Evolutionary conservation across 257 asterid species (phyloP).

Genomic region (Solanum tacnaense): DNA sequence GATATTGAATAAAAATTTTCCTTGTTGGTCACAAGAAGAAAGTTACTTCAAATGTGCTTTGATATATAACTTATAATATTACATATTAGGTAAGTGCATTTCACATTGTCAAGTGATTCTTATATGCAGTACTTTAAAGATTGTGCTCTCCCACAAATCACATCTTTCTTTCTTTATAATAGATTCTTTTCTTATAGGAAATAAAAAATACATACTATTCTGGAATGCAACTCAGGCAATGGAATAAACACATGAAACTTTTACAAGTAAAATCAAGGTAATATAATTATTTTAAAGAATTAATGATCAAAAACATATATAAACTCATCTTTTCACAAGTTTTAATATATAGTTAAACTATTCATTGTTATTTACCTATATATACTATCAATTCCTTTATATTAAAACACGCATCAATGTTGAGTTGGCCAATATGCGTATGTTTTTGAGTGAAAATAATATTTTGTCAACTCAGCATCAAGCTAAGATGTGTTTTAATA

Average conservation of each 20-base stretch:
- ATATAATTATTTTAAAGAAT: background rate
- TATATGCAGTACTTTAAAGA: background rate
- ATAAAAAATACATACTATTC: background rate
- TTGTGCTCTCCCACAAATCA: background rate
- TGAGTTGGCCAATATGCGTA: background rate
- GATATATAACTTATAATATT: background rate
- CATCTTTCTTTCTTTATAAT: background rate
- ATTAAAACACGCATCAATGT: background rate
- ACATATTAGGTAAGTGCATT: background rate
- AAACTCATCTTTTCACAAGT: background rate
- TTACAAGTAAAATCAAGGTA: background rate
- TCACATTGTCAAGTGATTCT: background rate
- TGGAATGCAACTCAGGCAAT: background rate
- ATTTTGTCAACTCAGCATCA: background rate
- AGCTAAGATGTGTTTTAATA: background rate
- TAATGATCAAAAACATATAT: background rate
- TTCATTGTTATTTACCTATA: background rate
- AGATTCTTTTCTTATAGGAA: background rate
- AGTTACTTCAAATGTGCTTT: background rate
- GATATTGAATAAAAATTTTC: no score
- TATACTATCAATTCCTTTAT: background rate
- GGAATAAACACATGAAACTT: background rate
- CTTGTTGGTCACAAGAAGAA: background rate
- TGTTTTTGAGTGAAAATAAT: background rate
- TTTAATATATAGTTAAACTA: background rate